Evolutionary conservation across 257 asterid species (phyloP), one percentile per base, ranked within the genome.

Genomic region (Przewalskia tangutica): DNA sequence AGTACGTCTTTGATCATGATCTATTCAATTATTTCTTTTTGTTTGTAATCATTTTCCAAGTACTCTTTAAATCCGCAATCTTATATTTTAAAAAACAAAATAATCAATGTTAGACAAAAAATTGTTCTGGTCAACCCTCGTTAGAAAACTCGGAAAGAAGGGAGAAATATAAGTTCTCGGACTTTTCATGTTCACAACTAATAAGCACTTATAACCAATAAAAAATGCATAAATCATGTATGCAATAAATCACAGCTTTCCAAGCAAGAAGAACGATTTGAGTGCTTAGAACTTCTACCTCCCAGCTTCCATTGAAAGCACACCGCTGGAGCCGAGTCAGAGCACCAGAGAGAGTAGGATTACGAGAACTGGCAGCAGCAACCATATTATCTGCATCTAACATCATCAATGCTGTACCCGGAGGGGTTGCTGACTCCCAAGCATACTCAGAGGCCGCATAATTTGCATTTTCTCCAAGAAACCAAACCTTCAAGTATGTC

Each of bases 281-380:
- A 56, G 76, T 82, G 81, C 76, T 59, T 63, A 63, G 79, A 80
- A 68, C 23, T 62, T 79, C 77, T 85, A 96, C 99, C 98, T 96
- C 98, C 99, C 99, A 96, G 91, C 98, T 92, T 83, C 99, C 98
- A 88, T 97, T 94, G 88, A 94, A 93, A 84, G 99, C 99, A 87
- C 98, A 93, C 84, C 98, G 91, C 84, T 96, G 99, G 77, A 96
- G 99, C 81, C 99, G 95, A 86, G 99, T 96, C 83, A 96, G 88
- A 87, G 99, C 99, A 80, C 98, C 97, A 82, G 97, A 93, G 71
- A 96, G 94, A 48, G 99, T 96, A 77, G 99, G 99, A 85, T 96
- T 96, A 44, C 99, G 99, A 81, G 99, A 96, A 90, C 99, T 96
- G 78, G 99, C 99, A 86, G 99, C 99, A 89, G 99, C 99, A 82